phyloP scores from a whole-genome alignment of 805 yeast species.

The Spencermartinsiella europaea region DNA sequence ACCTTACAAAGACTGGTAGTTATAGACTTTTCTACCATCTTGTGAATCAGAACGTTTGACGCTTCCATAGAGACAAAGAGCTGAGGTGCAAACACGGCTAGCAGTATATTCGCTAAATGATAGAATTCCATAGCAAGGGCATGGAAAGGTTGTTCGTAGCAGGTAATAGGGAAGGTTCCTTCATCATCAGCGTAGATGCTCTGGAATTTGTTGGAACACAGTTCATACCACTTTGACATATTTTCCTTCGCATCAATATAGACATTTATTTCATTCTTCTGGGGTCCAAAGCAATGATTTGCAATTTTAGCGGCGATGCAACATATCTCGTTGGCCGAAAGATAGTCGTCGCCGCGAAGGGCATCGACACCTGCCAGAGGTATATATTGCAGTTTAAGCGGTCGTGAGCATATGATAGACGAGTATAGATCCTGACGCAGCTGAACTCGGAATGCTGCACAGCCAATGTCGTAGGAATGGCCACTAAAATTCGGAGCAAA shows the following conservation, averaged over 20 bases:
- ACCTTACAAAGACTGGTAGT: background rate
- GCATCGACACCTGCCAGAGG: background rate
- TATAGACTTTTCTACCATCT: background rate
- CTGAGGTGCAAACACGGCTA: background rate
- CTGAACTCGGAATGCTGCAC: constrained; percentile 1
- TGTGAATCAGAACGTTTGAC: background rate
- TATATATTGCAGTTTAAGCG: background rate
- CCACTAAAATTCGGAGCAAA: background rate
- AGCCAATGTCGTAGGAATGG: background rate
- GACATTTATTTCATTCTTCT: background rate
- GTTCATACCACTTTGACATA: background rate
- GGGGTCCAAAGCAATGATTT: background rate
- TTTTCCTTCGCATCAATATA: background rate
- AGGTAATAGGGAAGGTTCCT: background rate
- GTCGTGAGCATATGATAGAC: background rate
- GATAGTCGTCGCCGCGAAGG: background rate
- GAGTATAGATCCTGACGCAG: background rate
- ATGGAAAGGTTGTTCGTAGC: background rate
- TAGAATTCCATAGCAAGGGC: constrained; percentile 3
- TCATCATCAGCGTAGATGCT: background rate
- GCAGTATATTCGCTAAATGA: background rate
- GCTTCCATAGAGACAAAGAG: background rate
- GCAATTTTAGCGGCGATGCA: background rate
- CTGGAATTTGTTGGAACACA: background rate
- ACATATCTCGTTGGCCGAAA: background rate